Base-by-base conservation (phyloP, 2,329 filamentous ascomycete species). In the Colletotrichum simmondsii region DNA sequence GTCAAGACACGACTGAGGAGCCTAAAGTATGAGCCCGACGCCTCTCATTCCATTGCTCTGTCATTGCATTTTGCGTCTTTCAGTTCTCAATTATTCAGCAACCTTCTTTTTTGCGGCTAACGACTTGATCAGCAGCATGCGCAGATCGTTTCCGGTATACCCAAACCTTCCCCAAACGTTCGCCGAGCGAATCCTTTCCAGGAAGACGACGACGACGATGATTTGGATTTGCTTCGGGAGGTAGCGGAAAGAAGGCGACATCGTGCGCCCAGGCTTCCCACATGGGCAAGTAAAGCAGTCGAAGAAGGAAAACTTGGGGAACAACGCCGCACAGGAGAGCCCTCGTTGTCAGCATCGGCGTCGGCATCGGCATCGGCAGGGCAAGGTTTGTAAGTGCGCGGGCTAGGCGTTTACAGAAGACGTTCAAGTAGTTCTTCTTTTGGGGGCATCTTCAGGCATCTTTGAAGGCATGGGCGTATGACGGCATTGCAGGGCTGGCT, bases 231-330 rank as follows among this genome's bases (percentile, higher is more conserved):
- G 19, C 80, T 84, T 78, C 77, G 77, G 53, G 79, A 80, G 67
- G 79, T 80, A 35, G 80, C 78, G 24, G 77, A 79, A 35, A 60
- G 53, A 28, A 68, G 70, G 24, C 58, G 63, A 30, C 53, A 64
- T 14, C 65, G 71, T 49, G 65, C 26, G 28, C 74, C 69, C 49
- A 77, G 76, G 49, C 75, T 82, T 32, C 81, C 82, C 10, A 63
- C 71, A 14, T 82, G 81, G 81, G 81, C 81, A 37, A 81, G 75
- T 63, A 75, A 78, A 37, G 80, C 81, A 6, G 52, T 75, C 14
- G 62, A 75, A 59, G 70, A 75, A 49, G 58, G 35, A 10, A 59
- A 56, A 16, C 28, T 52, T 11, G 71, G 62, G n/a, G 71, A 73
- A 42, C 24, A 22, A 16, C 35, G 56, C 16, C 26, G 58, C 19